Evolutionary conservation across 1,284 basidiomycete genomes (phyloP).

Genomic region (Amylostereum areolatum): DNA sequence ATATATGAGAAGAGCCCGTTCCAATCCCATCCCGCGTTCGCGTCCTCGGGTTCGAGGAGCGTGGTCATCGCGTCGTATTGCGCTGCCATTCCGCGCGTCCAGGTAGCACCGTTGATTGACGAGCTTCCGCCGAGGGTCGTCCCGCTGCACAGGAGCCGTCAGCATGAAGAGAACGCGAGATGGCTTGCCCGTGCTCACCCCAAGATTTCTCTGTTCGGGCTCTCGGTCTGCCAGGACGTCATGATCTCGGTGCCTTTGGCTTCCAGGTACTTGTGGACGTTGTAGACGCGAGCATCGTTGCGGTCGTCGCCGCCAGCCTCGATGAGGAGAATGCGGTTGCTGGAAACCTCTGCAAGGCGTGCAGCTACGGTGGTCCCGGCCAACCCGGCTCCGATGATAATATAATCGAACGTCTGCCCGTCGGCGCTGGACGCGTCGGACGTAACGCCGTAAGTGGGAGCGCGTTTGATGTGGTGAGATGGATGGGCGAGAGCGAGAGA

Average conservation of each 20-base stretch:
- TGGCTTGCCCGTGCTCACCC: slow-evolving; percentile 17
- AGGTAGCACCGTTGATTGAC: slow-evolving; percentile 55
- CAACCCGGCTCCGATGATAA: slow-evolving; percentile 61
- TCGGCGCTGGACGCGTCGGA: background rate
- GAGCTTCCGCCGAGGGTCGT: slow-evolving; percentile 55
- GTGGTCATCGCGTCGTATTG: slow-evolving; percentile 54
- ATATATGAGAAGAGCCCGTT: slow-evolving; percentile 41
- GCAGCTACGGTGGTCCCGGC: slow-evolving; percentile 58
- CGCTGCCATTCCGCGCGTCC: slow-evolving; percentile 47
- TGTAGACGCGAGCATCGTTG: slow-evolving; percentile 37
- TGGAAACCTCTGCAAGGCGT: slow-evolving; percentile 51
- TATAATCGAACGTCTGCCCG: slow-evolving; percentile 52
- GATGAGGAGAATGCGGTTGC: slow-evolving; percentile 47
- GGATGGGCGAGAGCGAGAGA: no score
- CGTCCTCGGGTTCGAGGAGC: slow-evolving; percentile 44
- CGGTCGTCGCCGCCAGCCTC: slow-evolving; percentile 53
- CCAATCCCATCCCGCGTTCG: slow-evolving; percentile 53
- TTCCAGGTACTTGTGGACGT: slow-evolving; percentile 41
- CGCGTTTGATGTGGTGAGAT: no score
- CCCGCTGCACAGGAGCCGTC: slow-evolving; percentile 28
- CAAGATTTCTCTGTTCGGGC: slow-evolving; percentile 39
- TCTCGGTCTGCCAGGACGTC: slow-evolving; percentile 46
- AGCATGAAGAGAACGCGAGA: background rate
- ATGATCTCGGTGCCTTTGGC: slow-evolving; percentile 42
- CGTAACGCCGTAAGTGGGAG: background rate